Conservation (phyloP, 1,284 basidiomycete genomes). For the Pascua guehoae region DNA sequence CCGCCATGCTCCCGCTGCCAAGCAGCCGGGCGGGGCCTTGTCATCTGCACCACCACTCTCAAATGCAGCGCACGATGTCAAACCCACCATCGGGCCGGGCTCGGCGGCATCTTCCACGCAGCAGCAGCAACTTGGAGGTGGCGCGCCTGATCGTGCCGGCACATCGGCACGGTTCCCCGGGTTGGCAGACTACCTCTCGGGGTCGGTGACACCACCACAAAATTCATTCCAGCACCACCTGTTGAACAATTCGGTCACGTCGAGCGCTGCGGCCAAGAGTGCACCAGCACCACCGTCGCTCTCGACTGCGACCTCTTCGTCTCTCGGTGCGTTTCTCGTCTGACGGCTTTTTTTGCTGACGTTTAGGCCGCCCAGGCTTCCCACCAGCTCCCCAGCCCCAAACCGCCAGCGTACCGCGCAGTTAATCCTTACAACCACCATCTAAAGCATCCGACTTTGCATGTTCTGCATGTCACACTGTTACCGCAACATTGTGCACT, state of each 20-base stretch:
- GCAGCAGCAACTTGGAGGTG: not conserved
- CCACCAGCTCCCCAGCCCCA: slow-evolving; percentile 5
- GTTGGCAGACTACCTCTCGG: slow-evolving; percentile 30
- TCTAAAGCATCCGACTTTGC: no score
- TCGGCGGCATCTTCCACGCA: not conserved
- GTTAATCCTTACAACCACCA: not conserved
- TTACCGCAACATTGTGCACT: no score
- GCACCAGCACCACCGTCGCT: not conserved
- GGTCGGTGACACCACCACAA: slow-evolving; percentile 15
- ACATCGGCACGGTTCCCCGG: slow-evolving; percentile 23
- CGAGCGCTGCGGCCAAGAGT: not conserved
- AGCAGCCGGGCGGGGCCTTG: not conserved
- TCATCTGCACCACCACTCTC: no score
- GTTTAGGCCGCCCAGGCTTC: slow-evolving; percentile 5
- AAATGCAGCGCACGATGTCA: no score
- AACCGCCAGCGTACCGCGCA: slow-evolving; percentile 7
- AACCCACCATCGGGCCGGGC: no score
- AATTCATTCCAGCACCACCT: slow-evolving; percentile 19
- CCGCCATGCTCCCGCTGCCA: not conserved
- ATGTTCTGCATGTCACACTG: no score
- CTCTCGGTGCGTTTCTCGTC: not conserved
- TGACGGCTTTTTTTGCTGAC: not conserved
- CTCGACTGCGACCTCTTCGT: not conserved
- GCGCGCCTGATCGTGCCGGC: not conserved
- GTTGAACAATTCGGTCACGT: not conserved